These are phyloP conservation scores for Gossypium gossypioides DNA, from an alignment of 441 rosid species.

Conservation along the genomic window DNA sequence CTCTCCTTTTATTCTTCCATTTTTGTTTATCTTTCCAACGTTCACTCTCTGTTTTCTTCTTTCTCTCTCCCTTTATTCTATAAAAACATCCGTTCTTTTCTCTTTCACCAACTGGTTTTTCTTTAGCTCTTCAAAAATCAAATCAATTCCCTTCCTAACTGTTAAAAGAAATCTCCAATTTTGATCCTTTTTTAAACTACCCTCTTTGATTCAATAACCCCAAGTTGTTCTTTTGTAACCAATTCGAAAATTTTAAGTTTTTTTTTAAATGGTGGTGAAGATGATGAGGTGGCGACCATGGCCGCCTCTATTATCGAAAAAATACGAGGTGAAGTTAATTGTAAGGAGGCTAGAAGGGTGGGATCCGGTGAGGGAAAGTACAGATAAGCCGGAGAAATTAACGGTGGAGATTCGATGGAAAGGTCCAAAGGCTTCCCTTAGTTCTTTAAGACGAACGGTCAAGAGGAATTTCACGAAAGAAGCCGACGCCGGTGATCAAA, in stretches of 20 bases:
- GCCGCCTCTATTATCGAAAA: constrained; percentile 67
- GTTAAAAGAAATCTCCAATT: neutral
- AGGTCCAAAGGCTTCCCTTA: constrained; percentile 72
- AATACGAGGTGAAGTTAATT: constrained; percentile 60
- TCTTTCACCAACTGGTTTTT: constrained; percentile 1
- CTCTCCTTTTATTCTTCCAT: constrained; percentile 11
- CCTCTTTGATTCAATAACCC: neutral
- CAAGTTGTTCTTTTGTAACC: neutral
- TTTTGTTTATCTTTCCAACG: neutral
- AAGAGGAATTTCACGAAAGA: constrained; percentile 81
- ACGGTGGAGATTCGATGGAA: constrained; percentile 90
- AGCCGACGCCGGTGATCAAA: constrained; percentile 28
- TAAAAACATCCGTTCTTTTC: constrained; percentile 19
- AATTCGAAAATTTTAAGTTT: neutral
- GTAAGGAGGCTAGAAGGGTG: constrained; percentile 65
- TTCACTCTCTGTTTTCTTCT: neutral
- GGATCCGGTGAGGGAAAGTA: constrained; percentile 49
- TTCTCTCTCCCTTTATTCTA: neutral
- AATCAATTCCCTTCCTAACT: neutral
- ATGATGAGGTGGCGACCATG: constrained; percentile 99
- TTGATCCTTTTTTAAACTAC: neutral
- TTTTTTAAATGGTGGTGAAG: constrained; percentile 64
- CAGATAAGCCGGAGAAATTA: constrained; percentile 27
- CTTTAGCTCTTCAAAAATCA: neutral
- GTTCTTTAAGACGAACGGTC: constrained; percentile 62